Conservation (phyloP, 208 protist species). For the Trypanosoma grayi region DNA sequence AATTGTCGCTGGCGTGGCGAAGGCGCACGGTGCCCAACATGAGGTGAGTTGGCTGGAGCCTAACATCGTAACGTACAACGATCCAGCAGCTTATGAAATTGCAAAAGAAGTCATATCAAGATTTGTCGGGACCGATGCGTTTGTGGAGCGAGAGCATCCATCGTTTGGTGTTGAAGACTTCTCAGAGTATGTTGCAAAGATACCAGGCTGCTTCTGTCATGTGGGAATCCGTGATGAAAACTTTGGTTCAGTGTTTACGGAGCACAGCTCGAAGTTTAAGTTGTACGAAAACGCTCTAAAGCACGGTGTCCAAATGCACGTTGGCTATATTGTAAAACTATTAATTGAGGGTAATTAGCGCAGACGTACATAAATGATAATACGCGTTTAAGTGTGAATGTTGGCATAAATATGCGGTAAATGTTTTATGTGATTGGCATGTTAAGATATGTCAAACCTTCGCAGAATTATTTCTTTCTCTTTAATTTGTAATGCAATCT, state of each 20-base stretch:
- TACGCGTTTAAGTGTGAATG: too few species aligned
- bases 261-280: slow-evolving; percentile 49
- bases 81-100: slow-evolving; percentile 63
- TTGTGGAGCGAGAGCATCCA: slow-evolving; percentile 41
- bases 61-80: slow-evolving; percentile 83
- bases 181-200: slow-evolving; percentile 64
- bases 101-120: slow-evolving; percentile 35
- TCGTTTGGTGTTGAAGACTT: slow-evolving; percentile 70
- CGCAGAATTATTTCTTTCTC: too few species aligned
- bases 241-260: slow-evolving; percentile 17
- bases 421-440: too few species aligned
- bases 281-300: slow-evolving; percentile 45
- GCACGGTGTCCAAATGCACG: slow-evolving; percentile 39
- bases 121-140: slow-evolving; percentile 43
- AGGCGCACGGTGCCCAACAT: slow-evolving; percentile 55
- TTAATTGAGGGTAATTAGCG: not conserved
- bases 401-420: too few species aligned
- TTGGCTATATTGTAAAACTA: slow-evolving; percentile 32
- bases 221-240: slow-evolving; percentile 41
- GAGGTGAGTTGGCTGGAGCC: slow-evolving; percentile 75
- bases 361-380: too few species aligned
- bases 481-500: too few species aligned
- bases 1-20: slow-evolving; percentile 59
- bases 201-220: slow-evolving; percentile 62
- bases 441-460: too few species aligned